Percentiles rank a stretch among this genome's conserved stretches.
These are phyloP conservation scores for Orbilia ellipsospora DNA, from an alignment of 2,329 filamentous ascomycete species.

Conservation along the genomic window DNA sequence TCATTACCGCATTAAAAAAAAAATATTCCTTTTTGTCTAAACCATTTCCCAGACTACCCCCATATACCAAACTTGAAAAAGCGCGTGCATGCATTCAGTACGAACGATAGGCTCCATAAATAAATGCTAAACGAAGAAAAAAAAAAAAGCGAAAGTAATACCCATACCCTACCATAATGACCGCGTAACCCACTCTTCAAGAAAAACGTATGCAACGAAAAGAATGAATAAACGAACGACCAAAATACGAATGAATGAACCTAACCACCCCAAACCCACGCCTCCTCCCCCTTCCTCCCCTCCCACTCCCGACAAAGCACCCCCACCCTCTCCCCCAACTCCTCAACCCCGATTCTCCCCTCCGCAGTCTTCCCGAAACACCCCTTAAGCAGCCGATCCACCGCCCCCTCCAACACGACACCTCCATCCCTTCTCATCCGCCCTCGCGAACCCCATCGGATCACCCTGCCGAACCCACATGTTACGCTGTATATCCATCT, in stretches of 20 bases:
- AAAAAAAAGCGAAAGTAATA: not conserved
- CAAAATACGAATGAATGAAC: slow-evolving; percentile 3
- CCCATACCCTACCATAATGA: no score
- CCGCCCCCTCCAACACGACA: slow-evolving; percentile 52
- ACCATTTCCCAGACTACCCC: no score
- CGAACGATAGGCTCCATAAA: not conserved
- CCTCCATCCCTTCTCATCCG: slow-evolving; percentile 55
- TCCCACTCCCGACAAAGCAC: slow-evolving; percentile 33
- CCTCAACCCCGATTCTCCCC: slow-evolving; percentile 36
- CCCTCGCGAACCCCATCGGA: slow-evolving; percentile 58
- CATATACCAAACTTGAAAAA: not conserved
- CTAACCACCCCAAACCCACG: slow-evolving; percentile 44
- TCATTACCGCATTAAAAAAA: no score
- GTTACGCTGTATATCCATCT: slow-evolving; percentile 55
- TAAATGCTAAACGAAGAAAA: not conserved
- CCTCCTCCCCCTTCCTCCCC: slow-evolving; percentile 30
- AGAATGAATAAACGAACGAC: not conserved
- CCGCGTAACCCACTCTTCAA: no score
- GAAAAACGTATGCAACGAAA: not conserved
- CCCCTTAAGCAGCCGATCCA: slow-evolving; percentile 55
- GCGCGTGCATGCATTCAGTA: no score
- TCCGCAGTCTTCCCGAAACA: slow-evolving; percentile 58
- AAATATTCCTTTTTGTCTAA: not conserved
- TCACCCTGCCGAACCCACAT: slow-evolving; percentile 58
- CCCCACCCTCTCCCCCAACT: slow-evolving; percentile 19